These are phyloP conservation scores for Symbiodinium pilosum DNA, from an alignment of 73 alveolate species.

Conservation along the genomic window DNA sequence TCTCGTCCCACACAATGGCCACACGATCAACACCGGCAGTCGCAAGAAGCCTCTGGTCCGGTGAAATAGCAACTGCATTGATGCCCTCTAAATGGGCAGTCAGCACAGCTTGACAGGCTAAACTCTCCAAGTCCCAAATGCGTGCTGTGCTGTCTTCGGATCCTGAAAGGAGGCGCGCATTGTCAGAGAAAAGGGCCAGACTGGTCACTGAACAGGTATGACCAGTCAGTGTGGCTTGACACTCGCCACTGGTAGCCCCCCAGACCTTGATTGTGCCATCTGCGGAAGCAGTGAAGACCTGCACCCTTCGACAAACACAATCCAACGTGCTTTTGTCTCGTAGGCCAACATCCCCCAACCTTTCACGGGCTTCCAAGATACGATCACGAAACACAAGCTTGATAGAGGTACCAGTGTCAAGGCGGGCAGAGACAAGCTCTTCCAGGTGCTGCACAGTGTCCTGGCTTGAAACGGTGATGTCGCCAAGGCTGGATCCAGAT, in stretches of 20 bases:
- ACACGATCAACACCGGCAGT: constrained; percentile 84
- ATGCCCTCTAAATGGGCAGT: constrained; percentile 26
- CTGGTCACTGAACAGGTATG: constrained; percentile 52
- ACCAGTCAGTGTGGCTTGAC: constrained; percentile 62
- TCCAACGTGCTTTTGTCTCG: constrained; percentile 9
- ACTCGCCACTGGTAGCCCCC: constrained; percentile 73
- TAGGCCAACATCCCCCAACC: constrained; percentile 36
- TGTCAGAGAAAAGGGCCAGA: constrained; percentile 59
- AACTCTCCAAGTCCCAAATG: constrained; percentile 53
- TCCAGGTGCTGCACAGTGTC: constrained; percentile 72
- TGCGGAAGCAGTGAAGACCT: constrained; percentile 54
- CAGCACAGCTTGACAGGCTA: constrained; percentile 18
- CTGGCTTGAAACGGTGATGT: constrained; percentile 9
- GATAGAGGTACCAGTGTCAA: constrained; percentile 52
- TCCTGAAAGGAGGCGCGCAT: constrained; percentile 36
- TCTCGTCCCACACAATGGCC: constrained; percentile 52
- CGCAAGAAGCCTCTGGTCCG: constrained; percentile 46
- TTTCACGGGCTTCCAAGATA: constrained; percentile 39
- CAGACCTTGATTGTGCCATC: constrained; percentile 52
- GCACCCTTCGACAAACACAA: constrained; percentile 19
- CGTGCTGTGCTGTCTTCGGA: constrained; percentile 93
- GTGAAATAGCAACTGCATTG: constrained; percentile 68
- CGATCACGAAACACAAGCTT: constrained; percentile 45
- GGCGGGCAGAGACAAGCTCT: constrained; percentile 13
- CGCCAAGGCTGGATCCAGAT: constrained; percentile 25